phyloP scores from a whole-genome alignment of 1,139 yeast species.

The Pichia sp. region DNA sequence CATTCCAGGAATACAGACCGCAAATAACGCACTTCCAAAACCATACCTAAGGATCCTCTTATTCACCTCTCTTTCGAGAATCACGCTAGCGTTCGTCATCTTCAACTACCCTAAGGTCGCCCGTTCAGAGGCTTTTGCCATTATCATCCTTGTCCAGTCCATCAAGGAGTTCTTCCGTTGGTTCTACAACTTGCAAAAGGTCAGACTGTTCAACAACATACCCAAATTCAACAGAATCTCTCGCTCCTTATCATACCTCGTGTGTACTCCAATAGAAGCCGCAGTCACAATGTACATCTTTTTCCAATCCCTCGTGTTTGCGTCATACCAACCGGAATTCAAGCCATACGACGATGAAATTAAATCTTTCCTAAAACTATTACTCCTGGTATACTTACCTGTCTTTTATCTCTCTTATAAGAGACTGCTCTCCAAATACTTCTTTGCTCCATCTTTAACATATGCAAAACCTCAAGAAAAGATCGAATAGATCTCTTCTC shows the following conservation, averaged over 20 bases:
- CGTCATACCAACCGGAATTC: conserved; percentile 5
- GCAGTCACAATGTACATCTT: conserved; percentile 1
- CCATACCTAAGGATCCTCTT: neutral
- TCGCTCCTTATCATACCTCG: neutral
- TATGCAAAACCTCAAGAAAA: no score
- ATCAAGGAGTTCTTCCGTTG: conserved; percentile 10
- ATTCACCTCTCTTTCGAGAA: conserved; percentile 1
- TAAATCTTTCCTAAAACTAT: conserved; percentile 4
- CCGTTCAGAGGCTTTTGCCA: conserved; percentile 6
- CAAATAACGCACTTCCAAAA: conserved; percentile 3
- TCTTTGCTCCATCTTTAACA: no score
- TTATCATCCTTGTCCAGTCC: conserved; percentile 9
- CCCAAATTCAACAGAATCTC: neutral
- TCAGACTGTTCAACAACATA: conserved; percentile 7
- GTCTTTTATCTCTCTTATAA: conserved; percentile 10
- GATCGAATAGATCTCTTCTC: no score
- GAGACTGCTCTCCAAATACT: conserved; percentile 4
- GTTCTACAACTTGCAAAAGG: conserved; percentile 15
- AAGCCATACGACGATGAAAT: conserved; percentile 3
- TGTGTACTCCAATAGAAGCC: conserved; percentile 9
- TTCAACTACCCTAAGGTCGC: conserved; percentile 11
- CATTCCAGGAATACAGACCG: conserved; percentile 6
- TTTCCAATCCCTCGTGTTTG: conserved; percentile 10
- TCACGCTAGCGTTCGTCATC: neutral
- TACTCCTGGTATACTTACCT: conserved; percentile 6